These are phyloP conservation scores for Eucalyptus cloeziana DNA, from an alignment of 345 rosid genomes.

Conservation along the genomic window DNA sequence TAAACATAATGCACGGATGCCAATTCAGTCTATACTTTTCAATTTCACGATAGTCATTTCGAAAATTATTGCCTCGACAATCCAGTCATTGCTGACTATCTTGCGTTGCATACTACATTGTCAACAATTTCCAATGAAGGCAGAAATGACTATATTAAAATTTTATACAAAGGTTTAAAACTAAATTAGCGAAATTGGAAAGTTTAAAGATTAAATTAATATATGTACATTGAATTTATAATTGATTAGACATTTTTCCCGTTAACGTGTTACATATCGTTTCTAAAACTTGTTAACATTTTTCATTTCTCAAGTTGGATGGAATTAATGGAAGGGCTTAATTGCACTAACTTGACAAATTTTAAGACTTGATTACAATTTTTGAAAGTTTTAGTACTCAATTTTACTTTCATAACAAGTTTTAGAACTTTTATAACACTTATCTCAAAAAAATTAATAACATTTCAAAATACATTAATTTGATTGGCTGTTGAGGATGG, in stretches of 20 bases:
- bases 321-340: too few relatives aligned
- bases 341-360: too few relatives aligned
- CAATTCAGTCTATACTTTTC: background rate
- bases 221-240: background rate
- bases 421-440: background rate
- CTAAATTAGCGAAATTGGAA: background rate
- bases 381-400: too few relatives aligned
- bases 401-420: too few relatives aligned
- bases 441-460: background rate
- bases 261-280: background rate
- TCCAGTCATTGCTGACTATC: rapidly evolving
- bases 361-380: too few relatives aligned
- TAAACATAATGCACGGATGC: background rate
- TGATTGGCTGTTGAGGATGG: background rate
- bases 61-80: rapidly evolving
- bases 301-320: too few relatives aligned
- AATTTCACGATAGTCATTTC: background rate
- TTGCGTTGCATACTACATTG: background rate
- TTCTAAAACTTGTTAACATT: too few relatives aligned
- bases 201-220: background rate
- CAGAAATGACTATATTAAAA: background rate
- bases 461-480: background rate
- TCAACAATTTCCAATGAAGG: background rate
- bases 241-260: background rate
- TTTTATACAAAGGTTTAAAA: rapidly evolving